Evolutionary conservation across 345 rosid species (phyloP).

Genomic region (Populus alba): DNA sequence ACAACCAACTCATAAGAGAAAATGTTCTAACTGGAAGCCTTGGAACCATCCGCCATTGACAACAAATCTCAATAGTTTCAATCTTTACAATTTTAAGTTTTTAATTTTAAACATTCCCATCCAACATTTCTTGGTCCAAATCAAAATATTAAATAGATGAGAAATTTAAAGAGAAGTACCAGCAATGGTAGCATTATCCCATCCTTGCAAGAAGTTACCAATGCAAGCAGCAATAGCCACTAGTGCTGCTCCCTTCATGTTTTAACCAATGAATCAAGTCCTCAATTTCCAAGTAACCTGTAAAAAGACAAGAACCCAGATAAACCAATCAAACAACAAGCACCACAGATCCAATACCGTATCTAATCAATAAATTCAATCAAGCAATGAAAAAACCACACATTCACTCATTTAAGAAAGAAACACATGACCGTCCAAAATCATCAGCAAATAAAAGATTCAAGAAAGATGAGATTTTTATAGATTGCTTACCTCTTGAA

Average conservation of each 20-base stretch:
- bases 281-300: constrained; percentile 26
- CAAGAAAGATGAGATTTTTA: constrained; percentile 13
- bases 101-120: background rate
- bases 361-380: background rate
- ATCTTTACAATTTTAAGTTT: background rate
- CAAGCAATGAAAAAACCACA: background rate
- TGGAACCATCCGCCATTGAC: background rate
- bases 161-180: constrained; percentile 40
- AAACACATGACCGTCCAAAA: constrained; percentile 1
- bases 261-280: constrained; percentile 23
- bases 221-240: constrained; percentile 91
- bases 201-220: constrained; percentile 98
- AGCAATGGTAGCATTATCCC: constrained; percentile 99
- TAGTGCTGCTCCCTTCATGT: constrained; percentile 75
- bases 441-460: background rate
- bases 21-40: background rate
- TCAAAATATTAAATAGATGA: constrained; percentile 9
- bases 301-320: constrained; percentile 14
- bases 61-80: background rate
- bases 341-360: constrained; percentile 14
- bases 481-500: constrained; percentile 15
- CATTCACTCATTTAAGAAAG: background rate
- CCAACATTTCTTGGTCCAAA: background rate
- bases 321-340: constrained; percentile 5
- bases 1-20: background rate